Percentiles rank a stretch among this genome's conserved stretches.
Evolutionary conservation across 495 filamentous ascomycete species (phyloP).

Genomic region (Penicilliopsis zonata): DNA sequence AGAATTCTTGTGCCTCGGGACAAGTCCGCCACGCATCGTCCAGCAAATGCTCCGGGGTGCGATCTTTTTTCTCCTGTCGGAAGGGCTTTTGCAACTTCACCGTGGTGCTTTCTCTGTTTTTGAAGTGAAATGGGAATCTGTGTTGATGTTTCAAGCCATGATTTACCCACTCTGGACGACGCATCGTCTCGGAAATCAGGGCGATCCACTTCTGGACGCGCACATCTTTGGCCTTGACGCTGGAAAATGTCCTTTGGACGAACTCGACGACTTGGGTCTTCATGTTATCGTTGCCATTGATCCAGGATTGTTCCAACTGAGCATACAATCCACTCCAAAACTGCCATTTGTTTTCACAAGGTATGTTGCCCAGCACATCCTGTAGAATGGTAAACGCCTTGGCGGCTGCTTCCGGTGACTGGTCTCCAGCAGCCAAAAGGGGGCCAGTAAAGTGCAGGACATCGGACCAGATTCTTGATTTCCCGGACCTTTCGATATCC

Average conservation of each 20-base stretch:
- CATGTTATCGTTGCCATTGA: background rate
- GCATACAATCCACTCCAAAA: slow-evolving; percentile 2
- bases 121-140: too few species aligned
- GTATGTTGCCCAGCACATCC: background rate
- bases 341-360: background rate
- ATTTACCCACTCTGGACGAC: background rate
- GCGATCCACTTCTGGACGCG: slow-evolving; percentile 2
- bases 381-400: background rate
- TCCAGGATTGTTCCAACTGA: slow-evolving; percentile 1
- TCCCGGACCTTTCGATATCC: background rate
- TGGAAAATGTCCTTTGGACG: background rate
- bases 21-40: slow-evolving; percentile 4
- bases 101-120: background rate
- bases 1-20: slow-evolving; percentile 3
- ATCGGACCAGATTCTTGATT: slow-evolving; percentile 1
- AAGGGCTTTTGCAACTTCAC: background rate
- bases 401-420: too few species aligned
- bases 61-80: background rate
- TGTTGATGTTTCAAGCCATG: too few species aligned
- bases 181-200: slow-evolving; percentile 1
- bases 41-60: background rate
- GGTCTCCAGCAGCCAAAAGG: background rate
- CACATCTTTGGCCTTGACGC: background rate
- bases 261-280: slow-evolving; percentile 1
- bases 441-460: background rate